Evolutionary conservation across 202 grass and related monocot genomes (phyloP).

Genomic region (Digitaria exilis): DNA sequence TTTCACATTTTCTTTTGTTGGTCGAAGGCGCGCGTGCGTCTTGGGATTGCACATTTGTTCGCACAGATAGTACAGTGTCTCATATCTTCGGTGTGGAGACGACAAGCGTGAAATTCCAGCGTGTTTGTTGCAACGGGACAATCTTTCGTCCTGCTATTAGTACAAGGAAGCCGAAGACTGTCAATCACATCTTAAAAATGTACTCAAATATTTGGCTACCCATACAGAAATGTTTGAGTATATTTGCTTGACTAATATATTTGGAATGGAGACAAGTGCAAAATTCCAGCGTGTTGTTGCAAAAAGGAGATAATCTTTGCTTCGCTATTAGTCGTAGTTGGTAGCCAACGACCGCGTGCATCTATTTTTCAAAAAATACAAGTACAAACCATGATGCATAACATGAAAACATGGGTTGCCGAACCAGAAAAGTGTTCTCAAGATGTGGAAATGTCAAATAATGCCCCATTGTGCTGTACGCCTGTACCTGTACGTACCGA

Average conservation of each 20-base stretch:
- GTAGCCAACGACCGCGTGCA: not conserved
- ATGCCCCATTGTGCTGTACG: not conserved
- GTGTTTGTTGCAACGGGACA: not conserved
- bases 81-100: not conserved
- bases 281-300: not conserved
- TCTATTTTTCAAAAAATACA: not conserved
- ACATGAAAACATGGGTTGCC: not conserved
- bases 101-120: not conserved
- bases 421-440: not conserved
- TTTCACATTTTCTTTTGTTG: not conserved
- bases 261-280: not conserved
- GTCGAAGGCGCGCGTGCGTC: not conserved
- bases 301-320: not conserved
- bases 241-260: not conserved
- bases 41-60: not conserved
- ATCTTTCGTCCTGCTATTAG: not conserved
- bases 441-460: conserved; percentile 10
- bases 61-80: not conserved
- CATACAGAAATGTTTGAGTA: not conserved
- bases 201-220: not conserved
- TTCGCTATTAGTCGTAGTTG: not conserved
- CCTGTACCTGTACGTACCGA: not conserved
- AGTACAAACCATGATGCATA: not conserved
- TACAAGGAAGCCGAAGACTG: too few relatives aligned
- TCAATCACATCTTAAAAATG: not conserved